A percentile compares a stretch with the other conserved stretches of the same genome.
Conservation (phyloP, 768 basidiomycete genomes). For the Neoboletus brunneissimus region DNA sequence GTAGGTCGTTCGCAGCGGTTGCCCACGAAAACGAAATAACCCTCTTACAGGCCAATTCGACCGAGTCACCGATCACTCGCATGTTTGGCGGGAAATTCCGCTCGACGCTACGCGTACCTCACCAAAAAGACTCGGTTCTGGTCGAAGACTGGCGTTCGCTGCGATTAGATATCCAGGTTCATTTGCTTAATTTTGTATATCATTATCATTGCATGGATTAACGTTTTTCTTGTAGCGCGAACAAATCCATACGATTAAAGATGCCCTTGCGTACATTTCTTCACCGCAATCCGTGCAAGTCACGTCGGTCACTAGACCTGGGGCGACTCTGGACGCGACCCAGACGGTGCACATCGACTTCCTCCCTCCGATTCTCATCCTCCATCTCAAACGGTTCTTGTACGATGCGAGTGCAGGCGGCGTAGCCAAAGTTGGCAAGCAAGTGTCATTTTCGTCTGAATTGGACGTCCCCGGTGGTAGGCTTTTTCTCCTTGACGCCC, state of each 20-base stretch:
- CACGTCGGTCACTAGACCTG: slow-evolving; percentile 54
- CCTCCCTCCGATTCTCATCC: slow-evolving; percentile 77
- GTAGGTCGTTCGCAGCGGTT: slow-evolving; percentile 42
- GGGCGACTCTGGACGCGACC: slow-evolving; percentile 64
- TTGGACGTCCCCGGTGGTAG: slow-evolving; percentile 71
- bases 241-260: slow-evolving; percentile 71
- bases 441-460: slow-evolving; percentile 72
- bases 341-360: slow-evolving; percentile 76
- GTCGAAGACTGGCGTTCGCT: slow-evolving; percentile 92
- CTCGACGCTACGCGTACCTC: slow-evolving; percentile 75
- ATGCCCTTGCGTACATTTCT: slow-evolving; percentile 77
- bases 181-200: background rate
- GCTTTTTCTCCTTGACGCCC: background rate
- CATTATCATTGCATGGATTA: background rate
- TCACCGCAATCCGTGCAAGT: slow-evolving; percentile 77
- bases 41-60: slow-evolving; percentile 58
- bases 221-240: slow-evolving; percentile 48
- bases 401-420: slow-evolving; percentile 75
- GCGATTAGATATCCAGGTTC: slow-evolving; percentile 84
- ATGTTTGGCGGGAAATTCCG: slow-evolving; percentile 95
- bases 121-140: slow-evolving; percentile 81
- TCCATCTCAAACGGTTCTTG: slow-evolving; percentile 89
- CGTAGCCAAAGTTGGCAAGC: slow-evolving; percentile 85
- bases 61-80: slow-evolving; percentile 83
- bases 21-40: background rate